These are phyloP conservation scores for Harringtonia aguacate DNA, from an alignment of 2,329 filamentous ascomycete species.

Conservation along the genomic window DNA sequence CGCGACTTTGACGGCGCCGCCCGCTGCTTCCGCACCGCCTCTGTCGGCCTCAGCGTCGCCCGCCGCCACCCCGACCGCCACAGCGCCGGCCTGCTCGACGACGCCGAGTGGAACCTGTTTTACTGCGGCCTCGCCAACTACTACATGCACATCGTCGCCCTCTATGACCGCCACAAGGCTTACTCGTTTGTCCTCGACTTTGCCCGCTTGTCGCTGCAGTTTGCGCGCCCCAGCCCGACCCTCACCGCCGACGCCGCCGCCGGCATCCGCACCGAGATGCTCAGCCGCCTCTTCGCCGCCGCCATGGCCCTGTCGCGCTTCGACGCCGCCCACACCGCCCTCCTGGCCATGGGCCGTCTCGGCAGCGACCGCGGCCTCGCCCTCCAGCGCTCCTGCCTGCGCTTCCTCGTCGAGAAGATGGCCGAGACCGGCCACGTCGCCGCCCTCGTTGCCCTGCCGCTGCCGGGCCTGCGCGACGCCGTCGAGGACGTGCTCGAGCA, in stretches of 20 bases:
- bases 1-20: slow-evolving; percentile 66
- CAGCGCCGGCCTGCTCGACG: slow-evolving; percentile 59
- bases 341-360: slow-evolving; percentile 62
- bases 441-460: slow-evolving; percentile 65
- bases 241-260: slow-evolving; percentile 1
- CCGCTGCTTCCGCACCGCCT: slow-evolving; percentile 69
- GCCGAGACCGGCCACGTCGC: slow-evolving; percentile 54
- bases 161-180: slow-evolving; percentile 70
- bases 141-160: slow-evolving; percentile 71
- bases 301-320: slow-evolving; percentile 71
- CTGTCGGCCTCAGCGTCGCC: slow-evolving; percentile 58
- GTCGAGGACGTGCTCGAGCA: slow-evolving; percentile 70
- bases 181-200: slow-evolving; percentile 81
- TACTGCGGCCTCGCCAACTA: slow-evolving; percentile 72
- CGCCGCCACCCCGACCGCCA: slow-evolving; percentile 39
- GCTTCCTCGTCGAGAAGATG: slow-evolving; percentile 59
- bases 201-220: slow-evolving; percentile 62
- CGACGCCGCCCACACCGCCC: slow-evolving; percentile 68
- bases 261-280: slow-evolving; percentile 51
- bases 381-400: slow-evolving; percentile 61
- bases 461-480: slow-evolving; percentile 58
- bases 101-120: slow-evolving; percentile 59
- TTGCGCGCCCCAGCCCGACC: slow-evolving; percentile 22
- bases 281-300: slow-evolving; percentile 75
- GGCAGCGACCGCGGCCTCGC: slow-evolving; percentile 22